Conservation (phyloP, 805 yeast species). For the Candida ortonii region DNA sequence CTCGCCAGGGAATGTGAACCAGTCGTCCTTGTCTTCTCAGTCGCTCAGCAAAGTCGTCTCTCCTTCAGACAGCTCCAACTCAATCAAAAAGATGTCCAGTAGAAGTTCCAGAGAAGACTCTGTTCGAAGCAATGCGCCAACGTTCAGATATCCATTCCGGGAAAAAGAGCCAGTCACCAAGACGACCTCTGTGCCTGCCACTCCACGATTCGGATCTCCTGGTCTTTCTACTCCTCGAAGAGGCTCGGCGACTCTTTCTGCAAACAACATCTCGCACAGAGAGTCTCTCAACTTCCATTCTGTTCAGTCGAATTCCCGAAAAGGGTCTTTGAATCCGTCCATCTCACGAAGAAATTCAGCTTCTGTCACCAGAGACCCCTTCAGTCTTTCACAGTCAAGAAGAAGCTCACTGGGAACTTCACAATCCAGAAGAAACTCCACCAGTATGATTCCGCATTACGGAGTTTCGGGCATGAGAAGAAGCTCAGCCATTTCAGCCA, state of each 20-base stretch:
- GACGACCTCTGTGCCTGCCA: constrained; percentile 6
- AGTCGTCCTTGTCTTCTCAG: constrained; percentile 1
- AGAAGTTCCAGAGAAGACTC: constrained; percentile 18
- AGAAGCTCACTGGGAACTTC: constrained; percentile 19
- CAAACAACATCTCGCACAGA: constrained; percentile 24
- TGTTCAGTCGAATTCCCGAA: background rate
- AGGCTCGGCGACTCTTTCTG: constrained; percentile 28
- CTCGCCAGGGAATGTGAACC: no score
- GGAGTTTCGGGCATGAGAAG: constrained; percentile 22
- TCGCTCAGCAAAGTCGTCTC: constrained; percentile 7
- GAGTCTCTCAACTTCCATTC: constrained; percentile 13
- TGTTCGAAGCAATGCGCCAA: constrained; percentile 38
- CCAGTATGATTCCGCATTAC: constrained; percentile 9
- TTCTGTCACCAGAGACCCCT: constrained; percentile 16
- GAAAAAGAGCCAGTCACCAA: constrained; percentile 34
- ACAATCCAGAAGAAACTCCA: constrained; percentile 20
- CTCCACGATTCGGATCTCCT: constrained; percentile 18
- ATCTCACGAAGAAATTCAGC: constrained; percentile 19
- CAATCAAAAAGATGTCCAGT: constrained; percentile 8
- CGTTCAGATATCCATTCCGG: constrained; percentile 70
- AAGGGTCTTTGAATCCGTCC: constrained; percentile 1
- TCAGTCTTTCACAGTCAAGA: constrained; percentile 18
- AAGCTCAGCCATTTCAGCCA: constrained; percentile 16
- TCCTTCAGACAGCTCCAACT: constrained; percentile 11
- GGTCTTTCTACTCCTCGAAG: constrained; percentile 28